Percentiles rank a stretch among this genome's conserved stretches.
phyloP scores from a whole-genome alignment of 148 eudicot genomes.

The Chenopodium quinoa region DNA sequence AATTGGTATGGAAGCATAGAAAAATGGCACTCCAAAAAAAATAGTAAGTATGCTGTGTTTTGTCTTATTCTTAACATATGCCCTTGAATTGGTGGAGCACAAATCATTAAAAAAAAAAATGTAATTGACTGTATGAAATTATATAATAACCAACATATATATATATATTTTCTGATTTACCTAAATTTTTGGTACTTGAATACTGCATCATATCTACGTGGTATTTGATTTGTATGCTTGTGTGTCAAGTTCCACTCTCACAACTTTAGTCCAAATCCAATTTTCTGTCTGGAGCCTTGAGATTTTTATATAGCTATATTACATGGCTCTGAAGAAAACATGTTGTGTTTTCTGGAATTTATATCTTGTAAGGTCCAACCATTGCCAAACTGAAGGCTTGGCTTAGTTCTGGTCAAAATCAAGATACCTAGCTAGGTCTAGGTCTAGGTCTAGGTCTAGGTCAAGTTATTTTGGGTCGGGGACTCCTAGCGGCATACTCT shows the following conservation, averaged over 20 bases:
- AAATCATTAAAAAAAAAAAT: not conserved
- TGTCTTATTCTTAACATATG: not conserved
- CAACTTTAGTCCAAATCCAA: not conserved
- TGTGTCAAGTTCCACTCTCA: not conserved
- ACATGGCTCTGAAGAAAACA: not conserved
- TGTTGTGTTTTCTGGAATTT: not conserved
- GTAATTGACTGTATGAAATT: too few species aligned
- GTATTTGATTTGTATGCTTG: not conserved
- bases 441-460: not conserved
- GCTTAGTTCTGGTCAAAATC: not conserved
- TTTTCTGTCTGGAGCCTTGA: not conserved
- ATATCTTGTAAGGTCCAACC: not conserved
- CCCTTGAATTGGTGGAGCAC: not conserved
- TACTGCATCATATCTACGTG: not conserved
- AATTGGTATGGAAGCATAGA: conserved; percentile 71
- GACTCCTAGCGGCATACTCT: too few species aligned
- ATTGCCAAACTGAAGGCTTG: not conserved
- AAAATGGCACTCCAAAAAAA: conserved; percentile 57
- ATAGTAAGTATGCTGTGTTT: conserved; percentile 33
- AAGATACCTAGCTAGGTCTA: not conserved
- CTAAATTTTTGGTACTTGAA: not conserved
- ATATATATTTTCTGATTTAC: not conserved
- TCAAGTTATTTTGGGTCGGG: not conserved
- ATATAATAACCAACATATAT: not conserved
- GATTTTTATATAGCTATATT: not conserved